Base-by-base conservation (phyloP, 805 yeast genomes). In the Candida boleticola region DNA sequence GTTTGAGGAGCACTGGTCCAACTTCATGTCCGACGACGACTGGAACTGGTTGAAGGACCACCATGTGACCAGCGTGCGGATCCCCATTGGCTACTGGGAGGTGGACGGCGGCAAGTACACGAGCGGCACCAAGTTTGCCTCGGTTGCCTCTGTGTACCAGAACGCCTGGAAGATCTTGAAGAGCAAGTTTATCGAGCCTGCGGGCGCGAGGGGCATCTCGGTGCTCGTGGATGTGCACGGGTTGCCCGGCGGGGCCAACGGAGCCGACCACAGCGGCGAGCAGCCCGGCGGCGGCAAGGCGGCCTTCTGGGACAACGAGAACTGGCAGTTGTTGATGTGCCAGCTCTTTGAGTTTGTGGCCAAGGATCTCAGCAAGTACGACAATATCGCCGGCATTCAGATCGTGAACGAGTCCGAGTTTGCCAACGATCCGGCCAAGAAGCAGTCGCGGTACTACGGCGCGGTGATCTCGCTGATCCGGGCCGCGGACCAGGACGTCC, bases 41-140 rank as follows among this genome's bases (percentile, higher is more conserved):
- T 90, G 96, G 95, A 54, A 74, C 17, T 89, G 89, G 86, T 62
- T 92, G 22, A 60, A 67, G 35, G 65, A 71, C 17, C 74, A 72
- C 40, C 86, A 88, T 5, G 86, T 86, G n/a, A 88, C 87, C 19
- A 77, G 89, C 1, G 73, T 92, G 4, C 74, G 99, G 53, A 73
- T 92, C 1, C 98, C 99, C 5, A 64, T 92, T 49, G 98, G 98
- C 0, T 92, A 86, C 62, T 92, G 96, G 96, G 82, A 78, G 43
- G 78, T 89, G n/a, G 75, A 67, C 39, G 82, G 83, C 17, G 88
- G 90, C 1, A 49, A 52, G 14, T 84, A 71, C 57, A 64, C 80
- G 32, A 61, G 63, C 17, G 78, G 74, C 3, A 83, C 95, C 2
- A 82, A 83, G 16, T 92, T 86, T 55, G 80, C 64, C 13, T 57